Base-by-base conservation (phyloP, 805 yeast species). In the Saccharomycopsis schoenii region DNA sequence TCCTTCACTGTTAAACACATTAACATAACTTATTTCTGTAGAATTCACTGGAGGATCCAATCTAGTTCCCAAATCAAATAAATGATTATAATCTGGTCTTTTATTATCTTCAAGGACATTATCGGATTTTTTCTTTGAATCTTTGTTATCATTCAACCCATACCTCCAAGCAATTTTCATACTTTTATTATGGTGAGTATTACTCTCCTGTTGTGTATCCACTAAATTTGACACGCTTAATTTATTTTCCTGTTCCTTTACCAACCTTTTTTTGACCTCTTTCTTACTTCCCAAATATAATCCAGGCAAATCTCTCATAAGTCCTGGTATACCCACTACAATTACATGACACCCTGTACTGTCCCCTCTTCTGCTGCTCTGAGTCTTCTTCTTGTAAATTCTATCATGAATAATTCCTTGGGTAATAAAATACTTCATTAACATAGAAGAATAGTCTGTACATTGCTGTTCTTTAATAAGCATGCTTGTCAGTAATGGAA, bases 151-250 rank as follows among this genome's bases (percentile, higher is more conserved):
- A 25, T 76, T 76, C 59, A 77, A 73, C 0, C 93, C 94, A 68
- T 92, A 92, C 68, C 97, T 81, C 98, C 98, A 92, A 0, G 98
- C 97, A 66, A 92, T 92, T 69, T 85, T 88, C 79, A 92, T 75
- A 65, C 86, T 89, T 54, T 62, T 58, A 19, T n/a, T 41, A 11
- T 40, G 40, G 14, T 40, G 37, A 17, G 12, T 42, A 37, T 55
- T 55, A 42, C 19, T 14, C n/a, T 39, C 47, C 15, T 41, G 63
- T 29, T 29, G 34, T 6, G 34, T 29, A 63, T 80, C 81, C 1
- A 82, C 72, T 67, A 86, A 69, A 68, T 88, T 88, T 37, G 85
- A 82, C 2, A 88, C 93, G 61, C 88, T 83, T 5, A 89, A 68
- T 66, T 84, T 82, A 12, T 82, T 75, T 67, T 86, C 86, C 62